Conservation (phyloP, 805 yeast species). For the Cephaloascus fragrans region DNA sequence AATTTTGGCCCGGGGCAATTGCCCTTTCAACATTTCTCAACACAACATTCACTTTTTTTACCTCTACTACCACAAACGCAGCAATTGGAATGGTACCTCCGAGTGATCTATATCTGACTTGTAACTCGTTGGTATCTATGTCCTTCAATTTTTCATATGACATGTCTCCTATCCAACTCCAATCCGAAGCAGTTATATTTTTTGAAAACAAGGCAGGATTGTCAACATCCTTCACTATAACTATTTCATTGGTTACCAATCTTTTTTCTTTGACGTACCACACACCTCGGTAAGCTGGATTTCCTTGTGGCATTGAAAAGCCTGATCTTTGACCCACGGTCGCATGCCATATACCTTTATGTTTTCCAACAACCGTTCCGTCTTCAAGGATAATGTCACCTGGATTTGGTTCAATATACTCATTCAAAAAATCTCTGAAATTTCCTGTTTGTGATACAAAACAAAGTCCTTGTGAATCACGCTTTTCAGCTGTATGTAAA, state of each 20-base stretch:
- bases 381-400: constrained; percentile 75
- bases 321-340: constrained; percentile 86
- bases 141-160: constrained; percentile 4
- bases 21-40: constrained; percentile 49
- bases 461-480: constrained; percentile 92
- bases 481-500: constrained; percentile 63
- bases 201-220: constrained; percentile 44
- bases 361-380: constrained; percentile 72
- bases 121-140: constrained; percentile 15
- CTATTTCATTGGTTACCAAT: constrained; percentile 54
- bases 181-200: constrained; percentile 27
- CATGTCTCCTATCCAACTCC: constrained; percentile 37
- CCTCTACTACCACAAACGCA: constrained; percentile 7
- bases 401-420: constrained; percentile 61
- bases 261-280: constrained; percentile 84
- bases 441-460: constrained; percentile 67
- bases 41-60: constrained; percentile 16
- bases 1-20: constrained; percentile 82
- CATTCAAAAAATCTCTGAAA: constrained; percentile 63
- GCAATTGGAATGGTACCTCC: constrained; percentile 43
- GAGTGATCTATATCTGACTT: constrained; percentile 65
- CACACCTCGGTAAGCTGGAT: constrained; percentile 59
- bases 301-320: constrained; percentile 82
- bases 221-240: constrained; percentile 66
- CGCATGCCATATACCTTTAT: constrained; percentile 88